Evolutionary conservation across 352 stramenopile genomes (phyloP), one percentile per base, ranked within the genome.

Genomic region (Phytophthora colocasiae): DNA sequence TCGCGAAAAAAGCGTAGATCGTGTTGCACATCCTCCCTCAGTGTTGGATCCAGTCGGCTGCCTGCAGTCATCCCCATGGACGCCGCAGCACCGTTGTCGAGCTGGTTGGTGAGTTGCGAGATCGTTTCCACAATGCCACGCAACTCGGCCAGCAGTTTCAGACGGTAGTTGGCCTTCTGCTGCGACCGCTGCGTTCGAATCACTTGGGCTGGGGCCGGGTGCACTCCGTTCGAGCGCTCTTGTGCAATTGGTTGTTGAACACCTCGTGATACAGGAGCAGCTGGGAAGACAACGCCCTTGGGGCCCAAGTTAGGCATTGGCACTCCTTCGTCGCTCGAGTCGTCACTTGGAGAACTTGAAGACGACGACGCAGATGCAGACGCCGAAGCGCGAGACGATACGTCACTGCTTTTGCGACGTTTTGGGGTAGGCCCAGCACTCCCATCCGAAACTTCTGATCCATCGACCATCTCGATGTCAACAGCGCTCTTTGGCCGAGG

Each of bases 111-210:
- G 9, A 76, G 63, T 17, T 69, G 68, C 10, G 68, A 66, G 27
- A 73, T 70, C 29, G 68, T 76, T 34, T 72, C 68, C 46, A 76
- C 68, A 15, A 76, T 67, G 5, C 68, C 68, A 34, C 68, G 68
- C 48, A 76, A 48, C 57, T 76, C 68, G 2, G 57, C 54, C 11
- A 72, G 53, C 19, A 76, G 24, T 34, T 68, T 73, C 38, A 76
- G 50, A 17, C 68, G 63, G 52, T 76, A 72, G 36, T 73, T 67
- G 17, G 52, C 32, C 49, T 73, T 73, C 40, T 73, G 57, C 31
- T 66, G 63, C 7, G 34, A 40, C 41, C 55, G 48, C 3, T 53
- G 54, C 1, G 27, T 32, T 27, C 34, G 44, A 10, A 70, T n/a
- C 6, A 54, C 32, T 6, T 71, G 50, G 45, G 29, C 11, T 17